Percentiles rank a stretch among this genome's conserved stretches.
phyloP scores from a whole-genome alignment of 768 basidiomycete species.

The Lactarius akahatsu region DNA sequence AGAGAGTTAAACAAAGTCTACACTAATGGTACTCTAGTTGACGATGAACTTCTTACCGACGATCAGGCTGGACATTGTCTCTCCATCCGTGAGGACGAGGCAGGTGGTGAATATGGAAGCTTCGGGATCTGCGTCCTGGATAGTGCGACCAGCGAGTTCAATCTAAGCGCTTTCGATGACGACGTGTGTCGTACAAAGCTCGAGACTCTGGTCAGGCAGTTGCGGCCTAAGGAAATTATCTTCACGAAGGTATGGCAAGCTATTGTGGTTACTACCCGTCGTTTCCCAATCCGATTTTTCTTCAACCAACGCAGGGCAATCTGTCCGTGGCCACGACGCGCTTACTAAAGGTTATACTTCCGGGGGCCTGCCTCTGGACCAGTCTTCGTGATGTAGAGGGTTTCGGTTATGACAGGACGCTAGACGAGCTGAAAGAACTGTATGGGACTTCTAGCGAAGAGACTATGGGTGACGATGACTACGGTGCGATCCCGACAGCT shows the following conservation, averaged over 20 bases:
- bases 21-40: conserved; percentile 94
- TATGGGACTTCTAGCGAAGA: conserved; percentile 50
- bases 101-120: conserved; percentile 43
- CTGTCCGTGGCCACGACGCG: conserved; percentile 81
- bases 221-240: conserved; percentile 88
- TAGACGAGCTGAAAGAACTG: conserved; percentile 64
- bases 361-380: conserved; percentile 85
- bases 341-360: conserved; percentile 76
- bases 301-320: conserved; percentile 61
- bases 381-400: conserved; percentile 82
- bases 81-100: conserved; percentile 66
- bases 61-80: conserved; percentile 97
- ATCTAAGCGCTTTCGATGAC: conserved; percentile 85
- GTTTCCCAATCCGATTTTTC: conserved; percentile 1
- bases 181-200: conserved; percentile 90
- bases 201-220: conserved; percentile 89
- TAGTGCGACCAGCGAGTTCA: conserved; percentile 94
- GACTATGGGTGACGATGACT: conserved; percentile 49
- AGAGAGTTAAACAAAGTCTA: conserved; percentile 94
- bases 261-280: background rate
- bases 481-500: conserved; percentile 56
- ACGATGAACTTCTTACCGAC: conserved; percentile 81
- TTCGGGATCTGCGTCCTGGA: conserved; percentile 94
- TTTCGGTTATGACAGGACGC: conserved; percentile 66
- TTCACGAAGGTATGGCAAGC: conserved; percentile 69